Evolutionary conservation across 1,139 yeast species (phyloP).

Genomic region (Taiozyma sp.): DNA sequence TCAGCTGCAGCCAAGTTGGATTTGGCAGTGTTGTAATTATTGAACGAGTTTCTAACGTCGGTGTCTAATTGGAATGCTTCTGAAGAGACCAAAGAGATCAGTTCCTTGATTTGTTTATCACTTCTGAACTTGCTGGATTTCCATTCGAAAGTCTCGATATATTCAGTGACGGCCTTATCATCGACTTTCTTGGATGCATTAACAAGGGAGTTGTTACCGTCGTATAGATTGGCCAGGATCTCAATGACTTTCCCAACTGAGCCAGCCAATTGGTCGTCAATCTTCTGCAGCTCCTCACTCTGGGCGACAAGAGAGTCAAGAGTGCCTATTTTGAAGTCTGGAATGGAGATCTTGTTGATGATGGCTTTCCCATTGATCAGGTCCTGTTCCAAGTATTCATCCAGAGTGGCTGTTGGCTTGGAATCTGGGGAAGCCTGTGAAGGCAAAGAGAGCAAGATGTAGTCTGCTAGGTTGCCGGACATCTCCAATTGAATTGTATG

Average conservation of each 20-base stretch:
- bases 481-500: background rate
- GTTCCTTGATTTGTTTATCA: conserved; percentile 75
- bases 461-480: conserved; percentile 20
- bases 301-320: conserved; percentile 86
- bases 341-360: conserved; percentile 47
- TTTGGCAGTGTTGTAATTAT: conserved; percentile 74
- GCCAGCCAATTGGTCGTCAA: conserved; percentile 67
- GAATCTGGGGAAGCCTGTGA: conserved; percentile 42
- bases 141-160: conserved; percentile 78
- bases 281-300: conserved; percentile 80
- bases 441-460: conserved; percentile 41
- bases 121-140: conserved; percentile 78
- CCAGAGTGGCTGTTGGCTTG: conserved; percentile 29
- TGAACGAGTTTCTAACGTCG: conserved; percentile 69
- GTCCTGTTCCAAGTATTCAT: conserved; percentile 31
- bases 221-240: conserved; percentile 49
- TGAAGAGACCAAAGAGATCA: conserved; percentile 61
- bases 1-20: conserved; percentile 83
- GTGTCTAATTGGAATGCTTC: conserved; percentile 80
- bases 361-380: conserved; percentile 31
- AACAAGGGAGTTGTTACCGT: conserved; percentile 36
- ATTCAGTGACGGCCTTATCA: conserved; percentile 46
- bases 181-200: conserved; percentile 44
- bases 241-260: conserved; percentile 75
- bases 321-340: conserved; percentile 93